Evolutionary conservation across 208 protist genomes (phyloP).

Genomic region (Wallacemonas sp.): DNA sequence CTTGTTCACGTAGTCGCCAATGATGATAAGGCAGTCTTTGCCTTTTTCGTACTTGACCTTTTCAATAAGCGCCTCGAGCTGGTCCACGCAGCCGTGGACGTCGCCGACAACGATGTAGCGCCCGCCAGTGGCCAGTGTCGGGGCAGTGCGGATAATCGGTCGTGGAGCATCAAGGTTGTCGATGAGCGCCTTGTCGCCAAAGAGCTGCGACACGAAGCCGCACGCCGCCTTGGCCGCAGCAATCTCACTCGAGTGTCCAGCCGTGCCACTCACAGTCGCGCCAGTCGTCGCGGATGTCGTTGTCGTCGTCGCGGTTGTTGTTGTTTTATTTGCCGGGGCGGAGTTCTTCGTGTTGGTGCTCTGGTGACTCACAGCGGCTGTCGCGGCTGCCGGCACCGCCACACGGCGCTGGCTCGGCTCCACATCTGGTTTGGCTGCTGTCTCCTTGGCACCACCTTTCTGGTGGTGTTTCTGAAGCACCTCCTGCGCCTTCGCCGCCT

Average conservation of each 20-base stretch:
- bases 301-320: background rate
- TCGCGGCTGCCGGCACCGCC: background rate
- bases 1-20: slow-evolving; percentile 91
- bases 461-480: background rate
- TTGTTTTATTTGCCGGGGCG: background rate
- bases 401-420: slow-evolving; percentile 5
- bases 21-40: slow-evolving; percentile 77
- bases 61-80: slow-evolving; percentile 74
- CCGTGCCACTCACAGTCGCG: background rate
- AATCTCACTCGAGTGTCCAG: background rate
- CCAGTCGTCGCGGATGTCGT: background rate
- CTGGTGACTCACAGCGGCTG: background rate
- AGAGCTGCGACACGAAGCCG: slow-evolving; percentile 33
- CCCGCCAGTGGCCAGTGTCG: slow-evolving; percentile 32
- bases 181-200: slow-evolving; percentile 21
- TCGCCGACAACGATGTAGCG: slow-evolving; percentile 90
- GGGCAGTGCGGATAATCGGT: slow-evolving; percentile 69
- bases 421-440: background rate
- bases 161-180: slow-evolving; percentile 63
- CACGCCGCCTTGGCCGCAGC: slow-evolving; percentile 19
- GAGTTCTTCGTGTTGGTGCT: background rate
- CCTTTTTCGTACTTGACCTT: slow-evolving; percentile 79
- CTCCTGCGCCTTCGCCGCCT: slow-evolving; percentile 5
- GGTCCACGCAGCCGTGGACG: slow-evolving; percentile 86
- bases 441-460: background rate